phyloP scores from a whole-genome alignment of 768 basidiomycete genomes.

The Boletus rubescentipes region DNA sequence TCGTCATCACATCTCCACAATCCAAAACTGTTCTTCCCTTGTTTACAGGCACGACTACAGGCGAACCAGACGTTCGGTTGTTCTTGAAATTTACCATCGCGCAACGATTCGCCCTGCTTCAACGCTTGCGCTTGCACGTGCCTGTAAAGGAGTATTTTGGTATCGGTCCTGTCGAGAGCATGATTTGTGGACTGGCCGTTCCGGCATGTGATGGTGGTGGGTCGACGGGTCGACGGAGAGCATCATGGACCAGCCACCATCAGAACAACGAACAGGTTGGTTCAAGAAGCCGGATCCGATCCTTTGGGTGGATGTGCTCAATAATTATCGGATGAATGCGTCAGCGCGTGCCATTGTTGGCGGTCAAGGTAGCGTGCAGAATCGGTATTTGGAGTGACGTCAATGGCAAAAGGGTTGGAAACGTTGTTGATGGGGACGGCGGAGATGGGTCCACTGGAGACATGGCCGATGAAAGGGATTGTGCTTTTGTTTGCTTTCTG shows the following conservation, averaged over 20 bases:
- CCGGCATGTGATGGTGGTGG: conserved; percentile 86
- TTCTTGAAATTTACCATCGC: conserved; percentile 89
- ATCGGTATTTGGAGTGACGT: conserved; percentile 71
- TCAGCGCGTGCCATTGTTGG: conserved; percentile 37
- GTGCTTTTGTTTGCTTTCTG: conserved; percentile 20
- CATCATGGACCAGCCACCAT: conserved; percentile 44
- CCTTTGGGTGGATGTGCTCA: conserved; percentile 70
- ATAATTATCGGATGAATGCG: conserved; percentile 43
- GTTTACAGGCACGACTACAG: conserved; percentile 35
- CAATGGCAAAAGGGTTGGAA: conserved; percentile 66
- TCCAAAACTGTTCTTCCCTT: conserved; percentile 42
- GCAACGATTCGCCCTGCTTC: conserved; percentile 83
- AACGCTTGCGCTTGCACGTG: conserved; percentile 83
- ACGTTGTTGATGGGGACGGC: conserved; percentile 52
- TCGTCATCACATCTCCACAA: conserved; percentile 51
- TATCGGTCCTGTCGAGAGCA: conserved; percentile 93
- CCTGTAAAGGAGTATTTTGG: conserved; percentile 97
- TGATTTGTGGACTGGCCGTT: conserved; percentile 91
- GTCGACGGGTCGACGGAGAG: conserved; percentile 93
- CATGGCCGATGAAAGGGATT: conserved; percentile 19
- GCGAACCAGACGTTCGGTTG: conserved; percentile 69
- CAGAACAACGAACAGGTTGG: conserved; percentile 73
- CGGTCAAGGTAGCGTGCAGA: conserved; percentile 60
- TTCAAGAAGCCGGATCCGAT: conserved; percentile 61
- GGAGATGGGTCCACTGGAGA: conserved; percentile 47